Conservation (phyloP, 441 rosid genomes). For the Mallotus repandus region DNA sequence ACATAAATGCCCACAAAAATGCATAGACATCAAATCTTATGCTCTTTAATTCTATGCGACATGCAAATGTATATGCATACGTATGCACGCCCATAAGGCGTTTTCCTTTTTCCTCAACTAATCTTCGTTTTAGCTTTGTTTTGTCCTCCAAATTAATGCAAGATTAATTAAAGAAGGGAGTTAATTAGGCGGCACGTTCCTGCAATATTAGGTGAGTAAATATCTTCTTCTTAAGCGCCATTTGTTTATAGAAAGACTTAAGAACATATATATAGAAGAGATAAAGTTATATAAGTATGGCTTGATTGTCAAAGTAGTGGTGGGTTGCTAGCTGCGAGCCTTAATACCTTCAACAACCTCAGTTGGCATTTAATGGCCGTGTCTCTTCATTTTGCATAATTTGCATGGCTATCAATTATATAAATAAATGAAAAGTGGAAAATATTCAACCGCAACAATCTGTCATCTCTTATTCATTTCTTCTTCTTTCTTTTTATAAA, state of each 20-base stretch:
- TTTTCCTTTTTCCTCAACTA: no score
- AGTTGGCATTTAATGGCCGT: conserved; percentile 32
- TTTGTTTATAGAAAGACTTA: no score
- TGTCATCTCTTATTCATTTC: neutral
- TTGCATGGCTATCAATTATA: neutral
- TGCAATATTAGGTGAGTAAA: conserved; percentile 11
- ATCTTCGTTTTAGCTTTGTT: no score
- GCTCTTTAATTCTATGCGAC: no score
- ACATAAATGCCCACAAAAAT: no score
- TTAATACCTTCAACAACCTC: conserved; percentile 31
- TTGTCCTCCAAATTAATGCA: neutral
- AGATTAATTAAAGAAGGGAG: neutral
- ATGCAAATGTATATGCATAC: no score
- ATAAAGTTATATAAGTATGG: neutral
- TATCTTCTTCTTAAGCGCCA: neutral
- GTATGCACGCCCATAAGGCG: no score
- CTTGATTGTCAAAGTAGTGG: neutral
- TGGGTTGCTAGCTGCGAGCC: neutral
- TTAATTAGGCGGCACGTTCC: neutral
- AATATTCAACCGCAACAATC: neutral
- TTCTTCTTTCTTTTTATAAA: neutral
- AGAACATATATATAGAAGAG: no score
- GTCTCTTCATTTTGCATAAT: neutral
- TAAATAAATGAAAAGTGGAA: no score
- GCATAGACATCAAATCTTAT: no score